Evolutionary conservation across 176 grass and related monocot species (phyloP), one percentile per base, ranked within the genome.

Genomic region (Aegilops bicornis): DNA sequence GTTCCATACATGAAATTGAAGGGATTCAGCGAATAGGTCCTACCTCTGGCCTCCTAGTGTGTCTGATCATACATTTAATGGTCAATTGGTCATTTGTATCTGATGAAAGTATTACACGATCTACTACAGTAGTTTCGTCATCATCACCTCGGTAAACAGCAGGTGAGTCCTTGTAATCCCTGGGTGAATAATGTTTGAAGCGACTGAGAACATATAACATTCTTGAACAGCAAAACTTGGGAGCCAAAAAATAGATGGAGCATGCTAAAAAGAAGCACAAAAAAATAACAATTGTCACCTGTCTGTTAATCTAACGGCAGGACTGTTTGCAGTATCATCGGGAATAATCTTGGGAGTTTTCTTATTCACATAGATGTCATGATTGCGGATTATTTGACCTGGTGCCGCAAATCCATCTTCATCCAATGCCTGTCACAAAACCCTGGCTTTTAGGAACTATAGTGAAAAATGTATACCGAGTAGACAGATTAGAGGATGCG

Each of bases 311-410:
- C 40, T 56, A 81, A 62, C 45, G 25, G 31, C 13, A 47, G 20
- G 65, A 32, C 65, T 19, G 32, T 35, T 35, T 68, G 30, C 65
- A 68, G 30, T 33, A 35, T 54, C 66, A 76, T 78, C 31, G 23
- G 60, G 23, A 19, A 16, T 70, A 56, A 50, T 50, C 33, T n/a
- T 52, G 10, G 91, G 95, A 80, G 83, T 77, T 79, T 85, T 80
- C 67, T 93, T 98, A 35, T 95, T 90, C 69, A 98, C 95, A 90
- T 91, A 91, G 65, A 98, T 77, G 84, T 98, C 93, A 88, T 93
- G 85, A 84, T 98, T 95, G 69, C 83, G 91, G 48, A 98, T 91
- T 87, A 98, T 92, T 86, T 90, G 90, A 67, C 95, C 95, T 35
- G 93, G 95, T 39, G 85, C 89, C 13, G 89, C 95, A 64, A 93